Conservation (phyloP, 345 rosid species). For the Lagerstroemia speciosa region DNA sequence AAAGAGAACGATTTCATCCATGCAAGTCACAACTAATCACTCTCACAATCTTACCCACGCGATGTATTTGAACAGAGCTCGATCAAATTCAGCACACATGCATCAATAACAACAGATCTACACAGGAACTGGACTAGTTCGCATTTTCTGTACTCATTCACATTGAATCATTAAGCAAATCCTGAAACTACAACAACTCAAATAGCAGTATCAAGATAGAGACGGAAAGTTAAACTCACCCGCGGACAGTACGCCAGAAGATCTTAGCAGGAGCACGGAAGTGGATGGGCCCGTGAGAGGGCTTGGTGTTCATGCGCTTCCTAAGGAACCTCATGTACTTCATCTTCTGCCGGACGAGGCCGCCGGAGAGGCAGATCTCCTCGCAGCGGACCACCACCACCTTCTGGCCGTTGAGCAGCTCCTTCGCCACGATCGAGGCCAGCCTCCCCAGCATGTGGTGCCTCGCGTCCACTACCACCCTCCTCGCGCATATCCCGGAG, state of each 20-base stretch:
- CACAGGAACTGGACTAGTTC: no score
- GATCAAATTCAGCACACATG: not conserved
- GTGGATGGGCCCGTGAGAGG: constrained; percentile 90
- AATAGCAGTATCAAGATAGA: not conserved
- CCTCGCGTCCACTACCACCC: constrained; percentile 73
- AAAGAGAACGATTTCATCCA: not conserved
- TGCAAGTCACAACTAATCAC: not conserved
- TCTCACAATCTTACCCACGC: not conserved
- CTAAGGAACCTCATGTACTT: constrained; percentile 86
- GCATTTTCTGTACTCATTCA: not conserved
- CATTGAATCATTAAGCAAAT: not conserved
- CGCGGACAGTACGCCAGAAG: constrained; percentile 85
- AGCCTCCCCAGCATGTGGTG: constrained; percentile 79
- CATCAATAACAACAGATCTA: not conserved
- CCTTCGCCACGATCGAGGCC: constrained; percentile 68
- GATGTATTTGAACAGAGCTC: not conserved
- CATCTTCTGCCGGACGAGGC: constrained; percentile 86
- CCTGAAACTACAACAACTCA: not conserved
- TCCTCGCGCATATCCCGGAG: constrained; percentile 59
- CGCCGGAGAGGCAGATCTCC: constrained; percentile 85
- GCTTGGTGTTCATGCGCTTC: constrained; percentile 92
- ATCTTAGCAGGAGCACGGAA: constrained; percentile 94
- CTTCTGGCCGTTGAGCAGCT: constrained; percentile 71
- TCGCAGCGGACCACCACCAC: constrained; percentile 77
- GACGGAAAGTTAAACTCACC: constrained; percentile 22